Base-by-base conservation (phyloP, 257 asterid genomes). In the Euphrasia confusa region DNA sequence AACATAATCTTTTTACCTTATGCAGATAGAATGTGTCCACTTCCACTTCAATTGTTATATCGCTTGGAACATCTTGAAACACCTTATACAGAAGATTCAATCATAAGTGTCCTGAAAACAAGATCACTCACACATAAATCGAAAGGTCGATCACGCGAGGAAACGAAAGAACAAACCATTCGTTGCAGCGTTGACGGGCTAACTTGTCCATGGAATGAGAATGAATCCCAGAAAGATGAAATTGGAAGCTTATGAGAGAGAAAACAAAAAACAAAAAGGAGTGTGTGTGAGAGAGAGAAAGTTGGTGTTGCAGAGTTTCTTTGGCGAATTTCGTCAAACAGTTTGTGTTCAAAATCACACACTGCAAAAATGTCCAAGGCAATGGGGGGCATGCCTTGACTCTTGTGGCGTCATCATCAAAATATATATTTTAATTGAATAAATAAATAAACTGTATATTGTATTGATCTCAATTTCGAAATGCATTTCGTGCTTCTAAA, bases 11-110 rank as follows among this genome's bases (percentile, higher is more conserved):
- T 71, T 44, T 44, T 44, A 79, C 97, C 93, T 92, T 89, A 55
- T 93, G 99, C 79, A 93, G 71, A 26, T 89, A 74, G 77, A 92
- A 89, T 49, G 81, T 73, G 44, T 76, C 81, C 9, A 93, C 96
- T 39, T 80, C 84, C 8, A 92, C 96, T 74, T 86, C 85, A 15
- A 89, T 84, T 1, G 80, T 74, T 68, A 92, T 84, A 70, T 92
- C 99, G 64, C 97, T 89, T 5, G 96, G 96, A 68, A 92, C 97
- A 68, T 92, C 99, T 67, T 79, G 87, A 75, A 87, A 93, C 54
- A 82, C 94, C 97, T 96, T 89, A 76, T 47, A 49, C 61, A 21
- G 24, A 68, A 67, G 55, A 58, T 57, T 68, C 53, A 49, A 64
- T 53, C 53, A 50, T 27, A 69, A 71, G 52, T 45, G 14, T 3